Percentiles rank a stretch among this genome's conserved stretches.
These are phyloP conservation scores for Meyerozyma carpophila DNA, from an alignment of 1,139 yeast genomes.

Conservation along the genomic window DNA sequence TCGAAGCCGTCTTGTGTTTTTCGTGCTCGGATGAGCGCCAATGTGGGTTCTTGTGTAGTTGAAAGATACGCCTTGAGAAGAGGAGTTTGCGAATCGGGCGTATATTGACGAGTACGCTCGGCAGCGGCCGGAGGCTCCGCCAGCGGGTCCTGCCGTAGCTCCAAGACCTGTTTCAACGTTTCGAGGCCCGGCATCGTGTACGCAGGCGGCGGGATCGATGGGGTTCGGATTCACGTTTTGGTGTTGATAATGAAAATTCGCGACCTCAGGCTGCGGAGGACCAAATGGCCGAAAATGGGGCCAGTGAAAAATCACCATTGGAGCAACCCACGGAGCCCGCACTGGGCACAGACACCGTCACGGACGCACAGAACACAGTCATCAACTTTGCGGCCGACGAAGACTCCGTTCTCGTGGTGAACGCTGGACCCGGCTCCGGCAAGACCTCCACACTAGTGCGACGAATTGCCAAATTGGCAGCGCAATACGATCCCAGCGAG, in stretches of 20 bases:
- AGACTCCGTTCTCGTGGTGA: conserved; percentile 40
- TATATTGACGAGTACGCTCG: not conserved
- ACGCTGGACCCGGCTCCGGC: conserved; percentile 77
- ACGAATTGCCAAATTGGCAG: conserved; percentile 46
- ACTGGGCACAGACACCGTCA: not conserved
- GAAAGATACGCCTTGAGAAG: not conserved
- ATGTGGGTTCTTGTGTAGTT: not conserved
- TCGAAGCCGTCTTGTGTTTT: not conserved
- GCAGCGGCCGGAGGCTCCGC: not conserved
- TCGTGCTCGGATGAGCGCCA: not conserved
- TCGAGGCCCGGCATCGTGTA: not conserved
- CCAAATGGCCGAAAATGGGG: not conserved
- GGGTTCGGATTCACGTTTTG: not conserved
- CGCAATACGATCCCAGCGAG: conserved; percentile 41
- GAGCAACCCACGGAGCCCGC: not conserved
- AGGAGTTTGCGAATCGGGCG: not conserved
- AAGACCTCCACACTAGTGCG: conserved; percentile 60
- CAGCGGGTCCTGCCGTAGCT: not conserved
- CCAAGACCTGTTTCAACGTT: not conserved
- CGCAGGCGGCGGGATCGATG: not conserved
- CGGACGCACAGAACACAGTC: conserved; percentile 26
- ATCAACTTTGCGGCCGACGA: conserved; percentile 30
- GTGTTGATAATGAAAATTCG: not conserved
- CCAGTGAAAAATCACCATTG: not conserved
- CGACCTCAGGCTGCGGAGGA: not conserved